Conservation (phyloP, 192 early-diverging fungal species). For the Powellomyces hirtus region DNA sequence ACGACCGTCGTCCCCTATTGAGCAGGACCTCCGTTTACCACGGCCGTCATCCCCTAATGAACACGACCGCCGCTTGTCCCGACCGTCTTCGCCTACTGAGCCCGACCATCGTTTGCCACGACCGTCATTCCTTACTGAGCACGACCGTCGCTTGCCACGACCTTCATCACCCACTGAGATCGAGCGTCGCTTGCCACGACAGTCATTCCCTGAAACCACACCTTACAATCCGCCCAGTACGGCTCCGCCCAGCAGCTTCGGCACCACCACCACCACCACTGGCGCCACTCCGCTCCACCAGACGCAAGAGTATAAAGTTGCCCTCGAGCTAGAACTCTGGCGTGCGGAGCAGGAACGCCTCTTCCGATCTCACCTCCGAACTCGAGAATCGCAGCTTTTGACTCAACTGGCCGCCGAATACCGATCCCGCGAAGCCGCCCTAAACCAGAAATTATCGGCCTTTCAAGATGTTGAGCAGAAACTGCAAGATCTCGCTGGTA, state of each 20-base stretch:
- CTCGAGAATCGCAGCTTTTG: constrained; percentile 33
- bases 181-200: too few relatives aligned
- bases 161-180: too few relatives aligned
- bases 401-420: constrained; percentile 36
- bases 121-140: too few relatives aligned
- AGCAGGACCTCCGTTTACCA: too few relatives aligned
- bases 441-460: constrained; percentile 24
- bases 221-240: neutral
- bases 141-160: too few relatives aligned
- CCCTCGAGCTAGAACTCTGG: constrained; percentile 53
- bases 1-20: too few relatives aligned
- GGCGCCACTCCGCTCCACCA: constrained; percentile 33
- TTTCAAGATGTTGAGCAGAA: constrained; percentile 28
- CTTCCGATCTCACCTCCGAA: constrained; percentile 35
- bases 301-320: constrained; percentile 46
- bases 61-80: too few relatives aligned
- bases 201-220: neutral
- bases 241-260: neutral
- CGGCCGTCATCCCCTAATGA: too few relatives aligned
- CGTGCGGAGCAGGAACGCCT: constrained; percentile 38
- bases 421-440: constrained; percentile 16
- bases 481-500: constrained; percentile 18
- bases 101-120: too few relatives aligned
- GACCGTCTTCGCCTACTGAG: too few relatives aligned
- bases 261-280: neutral